Conservation (phyloP, 2,329 filamentous ascomycete genomes). For the Stromatinia cepivora region DNA sequence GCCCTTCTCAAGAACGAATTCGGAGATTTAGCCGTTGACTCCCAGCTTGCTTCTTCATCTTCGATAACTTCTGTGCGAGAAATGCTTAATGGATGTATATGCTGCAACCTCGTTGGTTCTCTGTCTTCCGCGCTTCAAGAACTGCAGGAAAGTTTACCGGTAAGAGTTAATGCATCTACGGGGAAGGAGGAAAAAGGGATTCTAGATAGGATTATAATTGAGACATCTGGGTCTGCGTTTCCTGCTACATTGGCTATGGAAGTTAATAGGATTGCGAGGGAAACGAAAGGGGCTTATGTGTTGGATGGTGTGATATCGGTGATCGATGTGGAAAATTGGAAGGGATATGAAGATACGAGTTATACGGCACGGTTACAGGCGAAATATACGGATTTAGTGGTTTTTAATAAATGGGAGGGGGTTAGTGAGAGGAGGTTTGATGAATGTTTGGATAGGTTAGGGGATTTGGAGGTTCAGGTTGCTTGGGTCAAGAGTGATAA, state of each 20-base stretch:
- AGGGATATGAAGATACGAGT: constrained; percentile 69
- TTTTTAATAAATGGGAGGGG: constrained; percentile 73
- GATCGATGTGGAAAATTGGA: constrained; percentile 76
- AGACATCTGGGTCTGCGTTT: constrained; percentile 71
- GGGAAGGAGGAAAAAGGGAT: constrained; percentile 39
- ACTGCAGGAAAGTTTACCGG: constrained; percentile 47
- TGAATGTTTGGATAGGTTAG: constrained; percentile 63
- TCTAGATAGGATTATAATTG: constrained; percentile 84
- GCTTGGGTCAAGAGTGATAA: constrained; percentile 83
- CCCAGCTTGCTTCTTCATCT: constrained; percentile 78
- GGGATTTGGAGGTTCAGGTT: constrained; percentile 63
- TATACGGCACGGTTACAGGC: constrained; percentile 73
- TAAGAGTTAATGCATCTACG: background rate
- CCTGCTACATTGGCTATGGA: constrained; percentile 71
- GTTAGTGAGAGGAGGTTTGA: constrained; percentile 63
- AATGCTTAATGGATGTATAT: constrained; percentile 95
- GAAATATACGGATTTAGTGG: constrained; percentile 68
- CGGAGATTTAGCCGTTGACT: constrained; percentile 91
- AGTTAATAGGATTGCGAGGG: constrained; percentile 61
- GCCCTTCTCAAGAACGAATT: constrained; percentile 98
- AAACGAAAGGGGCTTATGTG: constrained; percentile 56
- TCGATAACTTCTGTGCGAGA: constrained; percentile 89
- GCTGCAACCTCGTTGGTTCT: constrained; percentile 96
- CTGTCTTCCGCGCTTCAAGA: constrained; percentile 77
- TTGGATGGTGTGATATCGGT: constrained; percentile 71